Percentiles rank a stretch among this genome's conserved stretches.
Evolutionary conservation across 768 basidiomycete species (phyloP).

Genomic region (Boletus rubropictus): DNA sequence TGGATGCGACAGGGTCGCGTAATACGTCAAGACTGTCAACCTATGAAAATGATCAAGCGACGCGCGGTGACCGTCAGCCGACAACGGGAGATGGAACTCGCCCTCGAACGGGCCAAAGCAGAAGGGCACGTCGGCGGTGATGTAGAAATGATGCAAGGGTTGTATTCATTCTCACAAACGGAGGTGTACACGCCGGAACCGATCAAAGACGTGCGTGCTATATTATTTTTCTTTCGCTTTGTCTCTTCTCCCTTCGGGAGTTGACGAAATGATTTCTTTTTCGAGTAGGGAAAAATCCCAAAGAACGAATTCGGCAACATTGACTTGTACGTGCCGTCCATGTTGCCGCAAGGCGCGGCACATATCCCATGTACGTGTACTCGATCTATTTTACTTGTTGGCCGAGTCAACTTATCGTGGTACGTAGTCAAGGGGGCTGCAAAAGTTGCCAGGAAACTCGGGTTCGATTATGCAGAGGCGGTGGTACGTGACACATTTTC

Average conservation of each 20-base stretch:
- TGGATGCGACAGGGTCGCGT: slow-evolving; percentile 87
- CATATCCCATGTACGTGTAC: slow-evolving; percentile 82
- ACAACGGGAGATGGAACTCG: slow-evolving; percentile 66
- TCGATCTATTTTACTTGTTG: slow-evolving; percentile 7
- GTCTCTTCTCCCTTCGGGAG: not conserved
- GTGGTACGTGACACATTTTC: slow-evolving; percentile 58
- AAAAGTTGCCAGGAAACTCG: slow-evolving; percentile 83
- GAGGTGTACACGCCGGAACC: slow-evolving; percentile 74
- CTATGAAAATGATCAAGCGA: slow-evolving; percentile 86
- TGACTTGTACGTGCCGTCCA: slow-evolving; percentile 89
- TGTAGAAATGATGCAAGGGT: slow-evolving; percentile 72
- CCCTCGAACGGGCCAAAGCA: slow-evolving; percentile 35
- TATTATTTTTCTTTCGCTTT: slow-evolving; percentile 1
- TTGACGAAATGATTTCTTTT: slow-evolving; percentile 10
- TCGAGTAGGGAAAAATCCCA: slow-evolving; percentile 75
- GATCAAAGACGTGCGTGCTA: slow-evolving; percentile 68
- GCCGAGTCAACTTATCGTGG: slow-evolving; percentile 6
- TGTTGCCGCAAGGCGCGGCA: slow-evolving; percentile 83
- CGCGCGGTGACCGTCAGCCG: slow-evolving; percentile 75
- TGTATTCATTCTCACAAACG: slow-evolving; percentile 85
- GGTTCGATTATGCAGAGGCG: slow-evolving; percentile 89
- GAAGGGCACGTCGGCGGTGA: slow-evolving; percentile 36
- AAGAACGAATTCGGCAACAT: slow-evolving; percentile 97
- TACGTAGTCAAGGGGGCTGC: slow-evolving; percentile 72
- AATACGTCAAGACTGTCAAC: slow-evolving; percentile 69